A percentile compares a stretch with the other conserved stretches of the same genome.
Conservation (phyloP, 2,329 filamentous ascomycete genomes). For the Hymenoscyphus albidus region DNA sequence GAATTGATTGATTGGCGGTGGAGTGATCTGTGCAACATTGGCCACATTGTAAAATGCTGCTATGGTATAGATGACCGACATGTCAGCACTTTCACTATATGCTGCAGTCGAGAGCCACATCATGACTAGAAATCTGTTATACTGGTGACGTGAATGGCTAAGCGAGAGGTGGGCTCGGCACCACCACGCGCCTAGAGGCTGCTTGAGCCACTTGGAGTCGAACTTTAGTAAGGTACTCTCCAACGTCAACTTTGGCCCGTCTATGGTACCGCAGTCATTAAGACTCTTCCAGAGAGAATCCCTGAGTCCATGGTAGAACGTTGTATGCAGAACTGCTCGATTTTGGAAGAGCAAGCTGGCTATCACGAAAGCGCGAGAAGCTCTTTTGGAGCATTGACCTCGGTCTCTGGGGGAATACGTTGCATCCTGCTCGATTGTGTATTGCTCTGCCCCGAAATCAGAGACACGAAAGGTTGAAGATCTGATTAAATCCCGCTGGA, state of each 20-base stretch:
- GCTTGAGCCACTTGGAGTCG: background rate
- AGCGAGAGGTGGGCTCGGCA: slow-evolving; percentile 16
- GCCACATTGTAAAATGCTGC: slow-evolving; percentile 26
- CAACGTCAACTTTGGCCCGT: background rate
- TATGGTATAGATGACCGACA: slow-evolving; percentile 26
- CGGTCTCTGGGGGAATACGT: slow-evolving; percentile 9
- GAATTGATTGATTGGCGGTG: slow-evolving; percentile 13
- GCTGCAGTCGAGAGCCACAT: slow-evolving; percentile 29
- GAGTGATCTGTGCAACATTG: slow-evolving; percentile 9
- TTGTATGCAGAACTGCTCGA: background rate
- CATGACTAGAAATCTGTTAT: slow-evolving; percentile 30
- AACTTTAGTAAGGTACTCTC: background rate
- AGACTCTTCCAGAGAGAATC: slow-evolving; percentile 2
- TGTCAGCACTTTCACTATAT: slow-evolving; percentile 21
- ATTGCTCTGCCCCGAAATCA: slow-evolving; percentile 38
- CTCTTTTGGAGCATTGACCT: background rate
- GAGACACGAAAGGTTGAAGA: slow-evolving; percentile 33
- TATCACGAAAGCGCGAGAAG: slow-evolving; percentile 9
- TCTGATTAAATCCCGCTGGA: slow-evolving; percentile 32
- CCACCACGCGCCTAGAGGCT: background rate
- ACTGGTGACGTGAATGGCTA: background rate
- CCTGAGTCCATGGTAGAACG: background rate
- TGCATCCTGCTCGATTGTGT: slow-evolving; percentile 10
- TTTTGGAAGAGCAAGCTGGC: slow-evolving; percentile 6
- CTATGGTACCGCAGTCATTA: background rate